phyloP scores from a whole-genome alignment of 768 basidiomycete genomes.

The Hericium rajendrae region DNA sequence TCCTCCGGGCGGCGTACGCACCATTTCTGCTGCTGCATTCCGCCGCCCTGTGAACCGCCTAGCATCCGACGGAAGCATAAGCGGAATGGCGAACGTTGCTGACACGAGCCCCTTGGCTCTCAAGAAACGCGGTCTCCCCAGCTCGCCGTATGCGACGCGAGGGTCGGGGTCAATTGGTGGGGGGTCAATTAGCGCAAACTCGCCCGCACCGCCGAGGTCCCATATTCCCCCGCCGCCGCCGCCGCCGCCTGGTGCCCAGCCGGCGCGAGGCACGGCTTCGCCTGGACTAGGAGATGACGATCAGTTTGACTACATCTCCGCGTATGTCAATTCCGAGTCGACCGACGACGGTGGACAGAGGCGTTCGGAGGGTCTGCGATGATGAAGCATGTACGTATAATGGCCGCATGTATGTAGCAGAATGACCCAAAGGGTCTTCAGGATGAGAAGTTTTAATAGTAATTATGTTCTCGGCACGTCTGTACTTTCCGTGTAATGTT shows the following conservation, averaged over 20 bases:
- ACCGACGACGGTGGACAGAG: slow-evolving; percentile 9
- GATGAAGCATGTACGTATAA: not conserved
- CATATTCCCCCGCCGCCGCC: not conserved
- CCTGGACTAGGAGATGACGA: slow-evolving; percentile 32
- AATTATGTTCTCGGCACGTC: too few relatives aligned
- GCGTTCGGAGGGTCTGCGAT: too few relatives aligned
- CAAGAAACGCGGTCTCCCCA: slow-evolving; percentile 39
- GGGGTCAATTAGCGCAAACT: not conserved
- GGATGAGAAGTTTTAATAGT: too few relatives aligned
- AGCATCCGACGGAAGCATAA: slow-evolving; percentile 14
- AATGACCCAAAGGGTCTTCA: too few relatives aligned
- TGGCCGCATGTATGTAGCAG: too few relatives aligned
- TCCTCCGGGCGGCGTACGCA: slow-evolving; percentile 31
- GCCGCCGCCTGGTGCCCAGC: slow-evolving; percentile 6
- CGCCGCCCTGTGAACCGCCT: slow-evolving; percentile 37
- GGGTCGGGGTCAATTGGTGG: not conserved
- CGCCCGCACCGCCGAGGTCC: slow-evolving; percentile 8
- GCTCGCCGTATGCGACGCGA: slow-evolving; percentile 29
- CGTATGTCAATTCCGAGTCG: slow-evolving; percentile 28
- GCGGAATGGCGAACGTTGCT: slow-evolving; percentile 14
- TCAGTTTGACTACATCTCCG: slow-evolving; percentile 48
- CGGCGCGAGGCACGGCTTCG: slow-evolving; percentile 1
- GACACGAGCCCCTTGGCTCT: slow-evolving; percentile 40
- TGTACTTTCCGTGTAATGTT: too few relatives aligned
- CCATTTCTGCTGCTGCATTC: slow-evolving; percentile 72